Conservation (phyloP, 2,329 filamentous ascomycete genomes). For the Aphanocladium album region DNA sequence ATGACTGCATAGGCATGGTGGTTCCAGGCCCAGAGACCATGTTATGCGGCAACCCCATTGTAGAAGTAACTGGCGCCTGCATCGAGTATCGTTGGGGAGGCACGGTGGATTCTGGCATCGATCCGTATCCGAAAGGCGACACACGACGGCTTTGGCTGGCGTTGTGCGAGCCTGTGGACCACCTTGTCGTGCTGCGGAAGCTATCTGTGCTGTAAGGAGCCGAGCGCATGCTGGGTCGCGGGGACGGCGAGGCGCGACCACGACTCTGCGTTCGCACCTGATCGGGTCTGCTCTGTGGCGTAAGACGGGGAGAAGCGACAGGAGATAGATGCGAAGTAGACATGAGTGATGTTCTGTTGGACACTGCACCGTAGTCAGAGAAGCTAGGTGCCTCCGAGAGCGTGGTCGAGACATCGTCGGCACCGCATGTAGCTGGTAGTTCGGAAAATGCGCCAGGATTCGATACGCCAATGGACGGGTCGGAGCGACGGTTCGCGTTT, state of each 20-base stretch:
- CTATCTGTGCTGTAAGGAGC: constrained; percentile 67
- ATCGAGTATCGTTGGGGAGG: constrained; percentile 51
- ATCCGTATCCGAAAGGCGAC: constrained; percentile 59
- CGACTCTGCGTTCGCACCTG: constrained; percentile 61
- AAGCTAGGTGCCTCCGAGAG: constrained; percentile 65
- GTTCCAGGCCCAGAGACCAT: constrained; percentile 31
- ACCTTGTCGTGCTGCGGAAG: constrained; percentile 63
- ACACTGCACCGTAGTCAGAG: constrained; percentile 62
- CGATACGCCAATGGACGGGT: constrained; percentile 69
- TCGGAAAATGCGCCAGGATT: constrained; percentile 61
- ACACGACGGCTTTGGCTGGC: constrained; percentile 50
- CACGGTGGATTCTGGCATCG: constrained; percentile 54
- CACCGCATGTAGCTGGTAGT: constrained; percentile 52
- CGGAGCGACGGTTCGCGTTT: constrained; percentile 59
- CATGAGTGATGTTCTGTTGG: constrained; percentile 65
- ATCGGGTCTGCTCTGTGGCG: constrained; percentile 55
- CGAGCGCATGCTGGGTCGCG: constrained; percentile 61
- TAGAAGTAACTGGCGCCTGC: constrained; percentile 33
- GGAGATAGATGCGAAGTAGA: constrained; percentile 68
- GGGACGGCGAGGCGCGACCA: constrained; percentile 66
- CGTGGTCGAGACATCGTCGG: constrained; percentile 61
- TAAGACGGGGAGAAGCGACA: constrained; percentile 64
- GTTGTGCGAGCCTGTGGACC: constrained; percentile 72
- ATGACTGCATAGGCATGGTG: constrained; percentile 45
- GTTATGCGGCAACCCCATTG: constrained; percentile 3